Conservation (phyloP, 306 rosid genomes). For the Medicago ruthenica region DNA sequence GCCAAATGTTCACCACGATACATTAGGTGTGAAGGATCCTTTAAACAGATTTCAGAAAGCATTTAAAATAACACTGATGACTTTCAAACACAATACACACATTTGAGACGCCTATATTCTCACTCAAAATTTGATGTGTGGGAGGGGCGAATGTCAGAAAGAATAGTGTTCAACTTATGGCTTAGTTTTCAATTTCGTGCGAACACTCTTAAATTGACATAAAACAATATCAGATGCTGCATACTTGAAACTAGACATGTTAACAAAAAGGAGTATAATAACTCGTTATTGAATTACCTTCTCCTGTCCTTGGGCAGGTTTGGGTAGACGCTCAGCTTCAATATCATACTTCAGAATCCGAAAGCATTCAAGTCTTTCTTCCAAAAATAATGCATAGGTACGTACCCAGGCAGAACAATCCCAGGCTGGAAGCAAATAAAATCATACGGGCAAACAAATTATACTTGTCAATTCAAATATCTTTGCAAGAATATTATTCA, state of each 20-base stretch:
- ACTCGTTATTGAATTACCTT: slow-evolving; percentile 59
- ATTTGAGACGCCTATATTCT: slow-evolving; percentile 1
- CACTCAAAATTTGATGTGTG: slow-evolving; percentile 26
- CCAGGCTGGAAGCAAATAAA: slow-evolving; percentile 72
- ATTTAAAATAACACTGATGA: slow-evolving; percentile 12
- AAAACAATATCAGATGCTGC: slow-evolving; percentile 26
- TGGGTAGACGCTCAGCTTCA: slow-evolving; percentile 95
- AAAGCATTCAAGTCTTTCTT: slow-evolving; percentile 97
- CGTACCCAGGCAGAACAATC: slow-evolving; percentile 99
- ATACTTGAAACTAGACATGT: slow-evolving; percentile 1
- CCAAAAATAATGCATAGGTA: slow-evolving; percentile 95
- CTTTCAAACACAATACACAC: slow-evolving; percentile 21
- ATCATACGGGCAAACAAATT: slow-evolving; percentile 30
- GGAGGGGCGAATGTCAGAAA: neutral
- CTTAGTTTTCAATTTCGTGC: slow-evolving; percentile 14
- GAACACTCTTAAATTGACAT: slow-evolving; percentile 22
- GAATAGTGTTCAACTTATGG: neutral
- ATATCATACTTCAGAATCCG: slow-evolving; percentile 90
- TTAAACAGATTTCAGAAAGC: slow-evolving; percentile 16
- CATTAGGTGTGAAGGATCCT: slow-evolving; percentile 9
- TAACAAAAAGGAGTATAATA: slow-evolving; percentile 19
- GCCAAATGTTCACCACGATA: neutral
- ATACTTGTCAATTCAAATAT: neutral
- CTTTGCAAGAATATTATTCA: neutral
- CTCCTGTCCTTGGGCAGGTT: slow-evolving; percentile 87